Conservation (phyloP, 768 basidiomycete genomes). For the Boletus pseudopeckii region DNA sequence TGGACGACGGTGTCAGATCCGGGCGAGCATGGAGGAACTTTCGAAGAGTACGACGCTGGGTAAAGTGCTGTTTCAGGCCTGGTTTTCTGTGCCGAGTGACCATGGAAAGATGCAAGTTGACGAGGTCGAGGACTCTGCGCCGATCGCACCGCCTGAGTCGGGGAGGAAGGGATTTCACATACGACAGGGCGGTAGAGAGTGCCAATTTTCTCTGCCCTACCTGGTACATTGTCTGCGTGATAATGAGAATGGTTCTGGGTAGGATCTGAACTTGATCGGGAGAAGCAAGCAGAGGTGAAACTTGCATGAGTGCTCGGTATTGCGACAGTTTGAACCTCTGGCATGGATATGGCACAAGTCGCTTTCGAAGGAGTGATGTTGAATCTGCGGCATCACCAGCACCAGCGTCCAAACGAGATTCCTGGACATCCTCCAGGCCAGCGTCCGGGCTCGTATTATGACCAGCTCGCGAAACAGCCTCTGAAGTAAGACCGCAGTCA, state of each 20-base stretch:
- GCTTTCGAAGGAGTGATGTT: constrained; percentile 1
- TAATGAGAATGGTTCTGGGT: constrained; percentile 41
- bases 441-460: neutral
- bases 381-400: neutral
- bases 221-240: constrained; percentile 47
- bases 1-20: constrained; percentile 51
- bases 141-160: constrained; percentile 35
- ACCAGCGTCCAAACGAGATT: neutral
- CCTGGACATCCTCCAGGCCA: neutral
- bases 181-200: constrained; percentile 43
- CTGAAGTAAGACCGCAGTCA: neutral
- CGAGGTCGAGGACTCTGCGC: constrained; percentile 45
- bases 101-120: constrained; percentile 45
- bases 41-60: constrained; percentile 42
- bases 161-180: constrained; percentile 48
- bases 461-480: neutral
- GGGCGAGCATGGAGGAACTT: constrained; percentile 46
- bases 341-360: constrained; percentile 15
- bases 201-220: constrained; percentile 39
- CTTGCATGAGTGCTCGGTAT: constrained; percentile 40
- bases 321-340: constrained; percentile 21
- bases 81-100: constrained; percentile 28
- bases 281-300: constrained; percentile 37
- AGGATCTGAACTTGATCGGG: constrained; percentile 34
- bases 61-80: constrained; percentile 44